phyloP scores from a whole-genome alignment of 805 yeast genomes.

The Candida pini region DNA sequence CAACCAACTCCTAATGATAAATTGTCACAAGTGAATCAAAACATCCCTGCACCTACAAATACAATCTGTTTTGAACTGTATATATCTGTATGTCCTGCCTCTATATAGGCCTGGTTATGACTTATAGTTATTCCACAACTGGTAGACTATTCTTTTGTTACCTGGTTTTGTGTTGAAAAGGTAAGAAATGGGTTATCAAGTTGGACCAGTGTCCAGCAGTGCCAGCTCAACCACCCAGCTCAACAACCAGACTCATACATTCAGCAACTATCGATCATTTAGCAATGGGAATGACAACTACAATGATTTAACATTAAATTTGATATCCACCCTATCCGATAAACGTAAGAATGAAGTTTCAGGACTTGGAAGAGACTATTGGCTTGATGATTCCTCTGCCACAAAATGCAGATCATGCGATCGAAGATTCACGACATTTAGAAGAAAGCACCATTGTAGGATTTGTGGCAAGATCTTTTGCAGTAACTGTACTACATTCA shows the following conservation, averaged over 20 bases:
- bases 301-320: slow-evolving; percentile 19
- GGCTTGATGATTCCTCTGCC: slow-evolving; percentile 96
- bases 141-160: too few species aligned
- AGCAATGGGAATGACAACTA: slow-evolving; percentile 11
- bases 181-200: slow-evolving; percentile 3
- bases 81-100: too few species aligned
- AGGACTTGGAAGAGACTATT: slow-evolving; percentile 70
- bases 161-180: too few species aligned
- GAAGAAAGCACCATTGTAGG: slow-evolving; percentile 92
- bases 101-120: too few species aligned
- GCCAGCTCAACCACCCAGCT: slow-evolving; percentile 22
- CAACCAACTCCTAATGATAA: too few species aligned
- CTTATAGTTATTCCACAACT: too few species aligned
- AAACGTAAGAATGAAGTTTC: slow-evolving; percentile 17
- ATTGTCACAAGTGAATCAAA: too few species aligned
- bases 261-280: slow-evolving; percentile 5
- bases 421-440: slow-evolving; percentile 71
- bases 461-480: slow-evolving; percentile 96
- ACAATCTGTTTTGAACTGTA: too few species aligned
- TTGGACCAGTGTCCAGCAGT: slow-evolving; percentile 15
- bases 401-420: slow-evolving; percentile 83
- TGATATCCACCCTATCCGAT: slow-evolving; percentile 18
- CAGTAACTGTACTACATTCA: slow-evolving; percentile 67
- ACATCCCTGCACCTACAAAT: too few species aligned
- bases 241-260: slow-evolving; percentile 15